Conservation (phyloP, 2,329 filamentous ascomycete species). For the Hymenoscyphus repandus region DNA sequence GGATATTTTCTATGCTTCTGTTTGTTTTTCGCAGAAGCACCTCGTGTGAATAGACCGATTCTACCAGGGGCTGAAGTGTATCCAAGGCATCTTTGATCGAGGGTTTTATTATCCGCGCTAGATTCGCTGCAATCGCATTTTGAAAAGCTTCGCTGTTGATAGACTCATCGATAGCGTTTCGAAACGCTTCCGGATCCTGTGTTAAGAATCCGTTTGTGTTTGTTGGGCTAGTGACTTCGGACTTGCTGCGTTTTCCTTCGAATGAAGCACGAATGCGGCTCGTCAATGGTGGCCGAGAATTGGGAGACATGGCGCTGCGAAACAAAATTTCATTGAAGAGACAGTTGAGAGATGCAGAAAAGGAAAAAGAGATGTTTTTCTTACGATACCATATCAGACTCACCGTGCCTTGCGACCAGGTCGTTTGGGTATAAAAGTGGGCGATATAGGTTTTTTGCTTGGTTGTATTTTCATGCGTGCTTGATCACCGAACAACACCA, state of each 20-base stretch:
- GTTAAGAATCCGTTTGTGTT: constrained; percentile 15
- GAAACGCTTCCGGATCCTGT: constrained; percentile 25
- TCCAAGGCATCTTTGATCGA: constrained; percentile 30
- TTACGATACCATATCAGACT: constrained; percentile 13
- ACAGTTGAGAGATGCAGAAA: constrained; percentile 3
- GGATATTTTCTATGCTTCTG: constrained; percentile 27
- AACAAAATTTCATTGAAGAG: constrained; percentile 6
- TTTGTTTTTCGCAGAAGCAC: constrained; percentile 29
- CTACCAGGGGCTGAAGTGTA: constrained; percentile 30
- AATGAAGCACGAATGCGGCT: constrained; percentile 28
- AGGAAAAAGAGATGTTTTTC: constrained; percentile 9
- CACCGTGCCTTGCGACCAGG: constrained; percentile 13
- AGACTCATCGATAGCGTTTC: constrained; percentile 24
- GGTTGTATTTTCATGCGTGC: constrained; percentile 16
- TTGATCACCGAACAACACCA: constrained; percentile 15
- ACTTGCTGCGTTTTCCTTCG: constrained; percentile 24
- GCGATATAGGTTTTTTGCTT: constrained; percentile 17
- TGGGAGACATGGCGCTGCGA: constrained; percentile 15
- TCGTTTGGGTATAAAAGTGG: constrained; percentile 20
- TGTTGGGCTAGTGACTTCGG: constrained; percentile 12
- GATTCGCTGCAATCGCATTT: constrained; percentile 27
- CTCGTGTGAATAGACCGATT: constrained; percentile 31
- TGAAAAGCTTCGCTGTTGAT: constrained; percentile 29
- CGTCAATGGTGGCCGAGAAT: constrained; percentile 29
- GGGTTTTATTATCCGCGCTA: constrained; percentile 28